phyloP scores from a whole-genome alignment of 306 rosid species.

The Albizia julibrissin region DNA sequence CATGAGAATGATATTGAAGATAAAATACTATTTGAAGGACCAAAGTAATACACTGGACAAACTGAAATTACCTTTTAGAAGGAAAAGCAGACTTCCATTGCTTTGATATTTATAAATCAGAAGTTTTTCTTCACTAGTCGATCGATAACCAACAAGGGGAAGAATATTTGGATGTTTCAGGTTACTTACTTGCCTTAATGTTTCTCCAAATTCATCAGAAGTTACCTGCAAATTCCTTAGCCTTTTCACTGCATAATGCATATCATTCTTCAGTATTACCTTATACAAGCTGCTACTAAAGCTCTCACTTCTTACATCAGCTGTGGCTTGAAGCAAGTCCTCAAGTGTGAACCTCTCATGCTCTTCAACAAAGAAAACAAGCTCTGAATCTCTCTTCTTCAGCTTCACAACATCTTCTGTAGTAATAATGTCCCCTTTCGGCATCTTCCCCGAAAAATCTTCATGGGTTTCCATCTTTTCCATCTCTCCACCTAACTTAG shows the following conservation, averaged over 20 bases:
- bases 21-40: neutral
- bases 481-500: constrained; percentile 15
- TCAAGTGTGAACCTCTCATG: constrained; percentile 66
- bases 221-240: constrained; percentile 68
- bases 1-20: neutral
- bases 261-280: constrained; percentile 58
- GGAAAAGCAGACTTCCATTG: constrained; percentile 79
- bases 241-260: constrained; percentile 68
- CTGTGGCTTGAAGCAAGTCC: constrained; percentile 70
- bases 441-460: constrained; percentile 30
- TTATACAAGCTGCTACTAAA: constrained; percentile 68
- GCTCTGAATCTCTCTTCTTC: constrained; percentile 41
- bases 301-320: constrained; percentile 60
- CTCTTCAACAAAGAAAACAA: constrained; percentile 70
- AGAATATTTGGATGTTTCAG: constrained; percentile 72
- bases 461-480: constrained; percentile 25
- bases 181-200: constrained; percentile 50
- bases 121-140: constrained; percentile 63
- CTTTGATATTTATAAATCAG: constrained; percentile 73
- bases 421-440: neutral
- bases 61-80: constrained; percentile 55
- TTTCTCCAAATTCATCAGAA: constrained; percentile 56
- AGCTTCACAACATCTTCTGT: constrained; percentile 37
- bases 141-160: constrained; percentile 67
- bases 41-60: neutral